phyloP scores from a whole-genome alignment of 2,329 filamentous ascomycete species.

The Penicillium crustosum region DNA sequence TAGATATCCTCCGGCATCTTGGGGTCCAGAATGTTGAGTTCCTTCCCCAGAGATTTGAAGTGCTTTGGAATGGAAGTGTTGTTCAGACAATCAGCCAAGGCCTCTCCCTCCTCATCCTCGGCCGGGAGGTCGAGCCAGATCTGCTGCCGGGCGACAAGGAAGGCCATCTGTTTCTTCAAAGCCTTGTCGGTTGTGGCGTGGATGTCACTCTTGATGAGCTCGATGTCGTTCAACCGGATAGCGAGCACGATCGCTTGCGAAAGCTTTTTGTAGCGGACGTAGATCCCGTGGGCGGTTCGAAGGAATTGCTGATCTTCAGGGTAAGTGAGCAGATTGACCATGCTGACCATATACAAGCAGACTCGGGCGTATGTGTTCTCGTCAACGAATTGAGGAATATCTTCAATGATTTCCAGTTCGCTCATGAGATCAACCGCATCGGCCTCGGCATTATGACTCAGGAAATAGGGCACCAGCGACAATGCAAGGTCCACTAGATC shows the following conservation, averaged over 20 bases:
- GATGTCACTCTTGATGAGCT: conserved; percentile 80
- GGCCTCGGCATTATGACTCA: conserved; percentile 96
- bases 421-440: conserved; percentile 97
- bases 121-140: conserved; percentile 72
- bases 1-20: conserved; percentile 99
- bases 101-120: conserved; percentile 66
- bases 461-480: conserved; percentile 85
- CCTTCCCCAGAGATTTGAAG: conserved; percentile 91
- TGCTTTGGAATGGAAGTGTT: conserved; percentile 87
- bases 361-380: conserved; percentile 91
- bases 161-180: conserved; percentile 89
- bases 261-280: conserved; percentile 87
- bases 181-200: conserved; percentile 75
- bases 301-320: conserved; percentile 97
- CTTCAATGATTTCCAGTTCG: conserved; percentile 94
- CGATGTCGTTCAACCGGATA: conserved; percentile 84
- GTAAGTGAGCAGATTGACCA: conserved; percentile 96
- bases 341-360: conserved; percentile 97
- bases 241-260: conserved; percentile 92
- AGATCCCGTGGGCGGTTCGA: conserved; percentile 87
- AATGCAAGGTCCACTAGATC: conserved; percentile 84
- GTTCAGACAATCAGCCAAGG: conserved; percentile 78
- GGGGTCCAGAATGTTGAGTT: conserved; percentile 93
- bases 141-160: conserved; percentile 86
- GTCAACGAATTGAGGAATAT: conserved; percentile 85